Conservation (phyloP, 257 asterid genomes). For the Jasminum sambac region DNA sequence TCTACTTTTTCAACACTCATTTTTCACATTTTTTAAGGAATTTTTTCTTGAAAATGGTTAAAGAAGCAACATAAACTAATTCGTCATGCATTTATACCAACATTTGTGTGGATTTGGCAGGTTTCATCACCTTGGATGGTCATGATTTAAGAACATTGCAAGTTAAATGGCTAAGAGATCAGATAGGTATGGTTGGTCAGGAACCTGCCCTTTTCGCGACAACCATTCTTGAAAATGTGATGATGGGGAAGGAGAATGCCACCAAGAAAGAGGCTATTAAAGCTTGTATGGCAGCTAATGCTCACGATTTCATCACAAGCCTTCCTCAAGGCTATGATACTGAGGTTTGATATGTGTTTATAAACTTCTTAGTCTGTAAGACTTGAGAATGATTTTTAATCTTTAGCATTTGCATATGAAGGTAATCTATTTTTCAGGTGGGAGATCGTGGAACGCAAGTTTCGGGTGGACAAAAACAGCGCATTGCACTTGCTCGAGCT, state of each 20-base stretch:
- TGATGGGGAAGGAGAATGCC: slow-evolving; percentile 77
- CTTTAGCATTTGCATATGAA: background rate
- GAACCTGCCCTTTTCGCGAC: slow-evolving; percentile 79
- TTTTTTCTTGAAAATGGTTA: no score
- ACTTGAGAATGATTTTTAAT: background rate
- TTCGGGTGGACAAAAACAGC: slow-evolving; percentile 87
- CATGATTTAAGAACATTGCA: slow-evolving; percentile 72
- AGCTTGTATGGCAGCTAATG: slow-evolving; percentile 72
- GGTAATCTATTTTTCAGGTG: slow-evolving; percentile 40
- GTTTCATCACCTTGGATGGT: slow-evolving; percentile 64
- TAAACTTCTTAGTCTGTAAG: background rate
- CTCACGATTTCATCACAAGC: slow-evolving; percentile 61
- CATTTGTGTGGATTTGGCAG: slow-evolving; percentile 34
- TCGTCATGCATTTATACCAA: background rate
- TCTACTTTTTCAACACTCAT: no score
- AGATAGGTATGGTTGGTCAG: slow-evolving; percentile 92
- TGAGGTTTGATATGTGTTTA: slow-evolving; percentile 38
- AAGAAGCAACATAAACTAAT: background rate
- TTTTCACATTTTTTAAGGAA: no score
- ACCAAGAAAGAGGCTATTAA: slow-evolving; percentile 62
- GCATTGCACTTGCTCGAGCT: slow-evolving; percentile 84
- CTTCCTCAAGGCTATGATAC: slow-evolving; percentile 83
- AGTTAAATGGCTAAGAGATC: slow-evolving; percentile 84
- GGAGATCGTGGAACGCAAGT: slow-evolving; percentile 81
- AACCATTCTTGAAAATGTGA: slow-evolving; percentile 69